Base-by-base conservation (phyloP, 2,329 filamentous ascomycete genomes). In the Xylariales sp. region DNA sequence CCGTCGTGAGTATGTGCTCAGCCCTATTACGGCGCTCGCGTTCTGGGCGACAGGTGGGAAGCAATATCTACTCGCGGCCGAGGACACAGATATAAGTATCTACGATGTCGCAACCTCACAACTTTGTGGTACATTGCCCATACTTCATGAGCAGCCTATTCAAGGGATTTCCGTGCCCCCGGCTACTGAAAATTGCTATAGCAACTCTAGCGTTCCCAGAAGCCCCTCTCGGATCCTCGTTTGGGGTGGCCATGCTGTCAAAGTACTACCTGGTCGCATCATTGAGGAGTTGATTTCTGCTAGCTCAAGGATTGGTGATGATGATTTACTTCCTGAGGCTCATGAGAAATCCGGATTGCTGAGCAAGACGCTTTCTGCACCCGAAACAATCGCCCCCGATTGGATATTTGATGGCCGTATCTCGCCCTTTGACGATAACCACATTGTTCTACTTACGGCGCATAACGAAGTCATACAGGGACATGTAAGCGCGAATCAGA, bases 381-480 rank as follows among this genome's bases (percentile, higher is more conserved):
- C 69, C 6, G 86, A 86, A 72, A 80, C 81, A 30, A 78, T 78
- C 3, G 86, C 87, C 1, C 84, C 87, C 5, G 93, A 97, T 79
- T 96, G 93, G 93, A 89, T 97, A 70, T 86, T 95, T 73, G 88
- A 93, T 77, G 90, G 86, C 43, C 81, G 83, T 41, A 79, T 90
- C 64, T 86, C 85, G 55, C 82, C 86, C 5, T 76, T 78, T 49
- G 75, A 80, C 34, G 67, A 73, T 1, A 75, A 76, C 34, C 77
- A 80, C 10, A 89, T 87, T 16, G 88, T 89, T 16, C 79, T 96
- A 10, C 84, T 97, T 16, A 97, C 94, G 1, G 93, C 95, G 1
- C 94, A 98, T 79, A 97, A 98, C 83, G 90, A 93, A 57, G 83
- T 97, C 5, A 78, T 93, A 6, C 83, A 83, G 36, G 78, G 91